Base-by-base conservation (phyloP, 345 rosid species). In the Brassica incana region DNA sequence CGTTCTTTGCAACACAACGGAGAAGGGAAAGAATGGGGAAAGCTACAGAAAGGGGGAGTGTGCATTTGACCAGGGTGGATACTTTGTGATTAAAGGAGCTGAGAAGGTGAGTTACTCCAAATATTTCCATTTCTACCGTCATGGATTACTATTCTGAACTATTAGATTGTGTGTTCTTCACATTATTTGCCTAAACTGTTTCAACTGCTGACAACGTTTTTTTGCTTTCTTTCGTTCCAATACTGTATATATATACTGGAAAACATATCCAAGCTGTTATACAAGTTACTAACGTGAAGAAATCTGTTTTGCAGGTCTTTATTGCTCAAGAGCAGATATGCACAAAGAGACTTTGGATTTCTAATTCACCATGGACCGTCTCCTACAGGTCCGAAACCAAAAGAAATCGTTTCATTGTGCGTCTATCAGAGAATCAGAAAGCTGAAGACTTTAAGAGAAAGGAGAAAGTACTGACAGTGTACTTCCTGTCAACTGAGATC, bases 31-130 rank as follows among this genome's bases (percentile, higher is more conserved):
- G 69, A 27, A 45, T 1, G 77, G 27, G 63, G 73, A 59, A 30
- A 72, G 10, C 30, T 14, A 33, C 71, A 63, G 56, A 69, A 80
- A 80, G 75, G 87, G 77, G 59, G 97, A 95, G 58, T 95, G 99
- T 79, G 98, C 89, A 54, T 95, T 87, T 86, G 99, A 95, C 73
- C 94, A 87, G 15, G 95, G 98, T 54, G 99, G 96, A 36, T 95
- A 90, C 78, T 95, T 95, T 80, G 62, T 91, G 73, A 87, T 95
- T 60, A 95, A 95, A 80, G 98, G 99, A 9, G 97, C 98, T 64
- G 98, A 95, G 78, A 95, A 95, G 91, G 97, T 88, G 74, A 83
- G 80, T 33, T 78, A 73, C 69, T 30, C 30, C 43, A 15, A 35
- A 50, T 56, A 35, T 23, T 5, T 35, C 20, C 38, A 72, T 16